These are phyloP conservation scores for Pestalotiopsis sp. DNA, from an alignment of 2,329 filamentous ascomycete species.

Conservation along the genomic window DNA sequence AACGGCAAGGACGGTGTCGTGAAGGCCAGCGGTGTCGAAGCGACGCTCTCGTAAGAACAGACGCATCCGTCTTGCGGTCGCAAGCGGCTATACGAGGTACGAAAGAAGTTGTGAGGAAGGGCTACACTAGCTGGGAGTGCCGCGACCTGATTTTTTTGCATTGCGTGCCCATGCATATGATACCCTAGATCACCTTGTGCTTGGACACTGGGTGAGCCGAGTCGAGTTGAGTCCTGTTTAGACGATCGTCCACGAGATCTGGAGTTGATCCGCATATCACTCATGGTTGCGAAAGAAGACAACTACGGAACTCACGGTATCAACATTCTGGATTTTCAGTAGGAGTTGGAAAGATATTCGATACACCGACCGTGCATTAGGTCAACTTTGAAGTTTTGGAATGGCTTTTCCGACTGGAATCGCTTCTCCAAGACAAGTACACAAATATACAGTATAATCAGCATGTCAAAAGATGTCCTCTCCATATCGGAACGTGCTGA, in stretches of 20 bases:
- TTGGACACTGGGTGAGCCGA: not conserved
- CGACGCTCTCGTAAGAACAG: constrained; percentile 19
- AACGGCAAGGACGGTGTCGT: constrained; percentile 28
- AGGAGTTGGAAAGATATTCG: not conserved
- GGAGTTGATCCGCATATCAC: not conserved
- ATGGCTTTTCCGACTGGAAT: not conserved
- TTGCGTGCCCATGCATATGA: constrained; percentile 16
- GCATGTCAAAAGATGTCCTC: not conserved
- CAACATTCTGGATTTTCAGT: not conserved
- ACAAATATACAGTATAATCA: not conserved
- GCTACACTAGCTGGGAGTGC: not conserved
- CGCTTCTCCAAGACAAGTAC: not conserved
- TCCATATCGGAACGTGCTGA: not conserved
- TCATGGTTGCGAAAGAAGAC: not conserved
- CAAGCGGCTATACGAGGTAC: not conserved
- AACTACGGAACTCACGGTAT: not conserved
- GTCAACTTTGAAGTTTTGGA: not conserved
- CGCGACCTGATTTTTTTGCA: constrained; percentile 7
- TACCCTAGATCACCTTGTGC: constrained; percentile 13
- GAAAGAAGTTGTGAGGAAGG: not conserved
- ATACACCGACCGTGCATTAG: not conserved
- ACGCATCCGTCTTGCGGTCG: not conserved
- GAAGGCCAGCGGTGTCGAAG: constrained; percentile 32
- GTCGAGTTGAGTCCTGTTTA: not conserved
- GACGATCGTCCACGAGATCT: not conserved